These are phyloP conservation scores for Castanopsis chinensis DNA, from an alignment of 306 rosid species.

Conservation along the genomic window DNA sequence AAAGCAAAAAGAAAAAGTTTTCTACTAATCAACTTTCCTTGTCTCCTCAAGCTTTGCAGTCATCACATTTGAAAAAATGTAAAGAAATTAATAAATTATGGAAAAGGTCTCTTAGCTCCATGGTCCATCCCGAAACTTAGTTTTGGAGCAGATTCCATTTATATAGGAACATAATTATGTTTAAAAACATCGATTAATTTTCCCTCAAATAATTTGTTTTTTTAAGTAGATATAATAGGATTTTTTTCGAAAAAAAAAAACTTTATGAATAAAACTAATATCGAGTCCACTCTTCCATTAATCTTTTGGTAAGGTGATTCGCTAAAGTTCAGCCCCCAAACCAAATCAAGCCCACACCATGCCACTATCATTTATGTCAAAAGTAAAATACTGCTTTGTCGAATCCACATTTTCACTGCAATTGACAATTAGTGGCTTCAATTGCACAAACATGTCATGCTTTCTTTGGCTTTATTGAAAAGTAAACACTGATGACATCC, in stretches of 20 bases:
- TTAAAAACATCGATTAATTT: neutral
- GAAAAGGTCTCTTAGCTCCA: neutral
- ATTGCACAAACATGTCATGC: neutral
- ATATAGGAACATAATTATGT: neutral
- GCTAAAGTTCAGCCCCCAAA: neutral
- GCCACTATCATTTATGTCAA: neutral
- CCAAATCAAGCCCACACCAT: neutral
- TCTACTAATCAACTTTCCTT: neutral
- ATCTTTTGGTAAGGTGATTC: neutral
- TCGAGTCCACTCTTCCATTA: no score
- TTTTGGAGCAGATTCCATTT: slow-evolving; percentile 11
- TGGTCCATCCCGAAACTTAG: slow-evolving; percentile 1
- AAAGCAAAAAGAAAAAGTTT: neutral
- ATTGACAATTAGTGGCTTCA: neutral
- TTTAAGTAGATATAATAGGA: no score
- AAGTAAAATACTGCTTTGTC: neutral
- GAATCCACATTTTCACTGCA: neutral
- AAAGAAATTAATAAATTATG: neutral
- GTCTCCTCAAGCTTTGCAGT: neutral
- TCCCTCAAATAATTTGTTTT: neutral
- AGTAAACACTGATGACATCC: neutral
- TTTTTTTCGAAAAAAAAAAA: no score
- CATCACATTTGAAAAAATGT: neutral
- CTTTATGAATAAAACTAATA: no score
- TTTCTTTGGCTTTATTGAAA: neutral